Percentiles rank a stretch among this genome's conserved stretches.
Evolutionary conservation across 352 stramenopile genomes (phyloP).

Genomic region (Globisporangium emineosum): DNA sequence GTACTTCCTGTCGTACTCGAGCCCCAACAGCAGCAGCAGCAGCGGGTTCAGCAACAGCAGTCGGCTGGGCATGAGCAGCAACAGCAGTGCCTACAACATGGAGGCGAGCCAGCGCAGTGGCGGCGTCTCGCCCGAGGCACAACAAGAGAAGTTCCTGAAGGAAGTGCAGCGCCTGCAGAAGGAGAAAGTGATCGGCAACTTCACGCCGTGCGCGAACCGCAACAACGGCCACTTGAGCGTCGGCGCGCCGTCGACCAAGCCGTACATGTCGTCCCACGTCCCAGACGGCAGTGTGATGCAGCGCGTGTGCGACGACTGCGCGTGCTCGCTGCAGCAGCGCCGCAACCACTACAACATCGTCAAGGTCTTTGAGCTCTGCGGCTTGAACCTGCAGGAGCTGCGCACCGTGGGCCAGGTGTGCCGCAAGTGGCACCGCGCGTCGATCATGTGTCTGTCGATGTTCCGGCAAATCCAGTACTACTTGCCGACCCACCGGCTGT

Average conservation of each 20-base stretch:
- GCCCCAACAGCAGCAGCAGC: constrained; percentile 17
- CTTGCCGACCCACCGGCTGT: constrained; percentile 71
- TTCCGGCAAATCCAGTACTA: constrained; percentile 89
- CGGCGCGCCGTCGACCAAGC: constrained; percentile 27
- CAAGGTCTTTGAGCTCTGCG: constrained; percentile 82
- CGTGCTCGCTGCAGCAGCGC: constrained; percentile 75
- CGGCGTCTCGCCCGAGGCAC: constrained; percentile 29
- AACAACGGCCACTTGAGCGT: constrained; percentile 16
- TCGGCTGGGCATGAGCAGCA: constrained; percentile 11
- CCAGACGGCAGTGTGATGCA: constrained; percentile 72
- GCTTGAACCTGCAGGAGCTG: constrained; percentile 73
- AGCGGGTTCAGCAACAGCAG: neutral
- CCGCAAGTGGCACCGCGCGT: constrained; percentile 83
- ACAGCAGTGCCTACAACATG: constrained; percentile 18
- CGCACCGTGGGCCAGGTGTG: constrained; percentile 75
- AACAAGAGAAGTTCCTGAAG: constrained; percentile 71
- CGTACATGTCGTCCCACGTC: constrained; percentile 41
- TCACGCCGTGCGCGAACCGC: constrained; percentile 55
- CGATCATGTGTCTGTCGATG: constrained; percentile 87
- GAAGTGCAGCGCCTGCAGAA: constrained; percentile 66
- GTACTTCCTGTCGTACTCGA: constrained; percentile 74
- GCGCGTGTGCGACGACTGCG: constrained; percentile 81
- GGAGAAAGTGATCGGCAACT: constrained; percentile 62
- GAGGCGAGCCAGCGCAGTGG: constrained; percentile 26
- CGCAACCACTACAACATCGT: constrained; percentile 85